Conservation (phyloP, 176 grass and related monocot species). For the Lolium rigidum region DNA sequence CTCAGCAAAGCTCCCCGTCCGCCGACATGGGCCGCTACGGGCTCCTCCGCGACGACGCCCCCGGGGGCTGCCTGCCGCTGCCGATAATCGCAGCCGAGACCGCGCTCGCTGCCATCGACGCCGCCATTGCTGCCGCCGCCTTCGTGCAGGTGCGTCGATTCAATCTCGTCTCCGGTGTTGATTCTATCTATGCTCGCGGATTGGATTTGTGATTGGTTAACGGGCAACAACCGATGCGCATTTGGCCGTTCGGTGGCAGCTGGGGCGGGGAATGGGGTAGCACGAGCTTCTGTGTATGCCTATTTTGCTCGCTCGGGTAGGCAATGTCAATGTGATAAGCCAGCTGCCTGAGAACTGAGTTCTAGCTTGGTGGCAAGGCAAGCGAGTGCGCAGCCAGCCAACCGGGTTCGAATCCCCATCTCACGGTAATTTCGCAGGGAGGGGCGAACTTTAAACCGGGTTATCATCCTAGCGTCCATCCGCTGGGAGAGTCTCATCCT, state of each 20-base stretch:
- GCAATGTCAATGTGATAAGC: not conserved
- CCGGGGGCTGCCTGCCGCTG: conserved; percentile 65
- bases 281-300: conserved; percentile 3
- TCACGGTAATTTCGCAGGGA: too few relatives aligned
- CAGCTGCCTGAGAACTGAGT: not conserved
- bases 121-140: conserved; percentile 58
- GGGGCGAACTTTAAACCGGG: too few relatives aligned
- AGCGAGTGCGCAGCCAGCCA: too few relatives aligned
- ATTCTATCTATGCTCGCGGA: not conserved
- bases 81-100: conserved; percentile 54
- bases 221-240: not conserved
- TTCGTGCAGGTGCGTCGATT: conserved; percentile 85
- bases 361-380: too few relatives aligned
- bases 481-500: too few relatives aligned
- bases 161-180: conserved; percentile 31
- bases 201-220: not conserved
- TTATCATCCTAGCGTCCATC: too few relatives aligned
- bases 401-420: too few relatives aligned
- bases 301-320: conserved; percentile 4
- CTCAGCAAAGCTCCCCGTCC: conserved; percentile 23
- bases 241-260: too few relatives aligned
- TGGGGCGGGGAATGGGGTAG: not conserved
- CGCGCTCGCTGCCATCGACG: conserved; percentile 67
- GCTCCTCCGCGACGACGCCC: conserved; percentile 30
- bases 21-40: conserved; percentile 54